Evolutionary conservation across 1,139 yeast species (phyloP).

Genomic region (Candida glucosophila): DNA sequence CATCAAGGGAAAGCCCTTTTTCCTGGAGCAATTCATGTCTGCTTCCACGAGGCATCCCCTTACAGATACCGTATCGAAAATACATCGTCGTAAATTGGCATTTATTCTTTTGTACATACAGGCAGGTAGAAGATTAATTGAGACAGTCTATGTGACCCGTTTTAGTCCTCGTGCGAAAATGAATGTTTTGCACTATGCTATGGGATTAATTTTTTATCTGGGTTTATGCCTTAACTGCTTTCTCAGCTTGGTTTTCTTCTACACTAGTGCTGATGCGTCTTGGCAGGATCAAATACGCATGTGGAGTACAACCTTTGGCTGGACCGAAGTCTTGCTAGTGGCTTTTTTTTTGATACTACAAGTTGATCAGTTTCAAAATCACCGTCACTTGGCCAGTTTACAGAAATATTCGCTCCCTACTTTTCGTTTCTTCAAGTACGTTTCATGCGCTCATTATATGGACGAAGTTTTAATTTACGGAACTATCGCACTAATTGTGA

Average conservation of each 20-base stretch:
- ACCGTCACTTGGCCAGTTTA: slow-evolving; percentile 49
- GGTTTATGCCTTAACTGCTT: slow-evolving; percentile 16
- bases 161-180: slow-evolving; percentile 47
- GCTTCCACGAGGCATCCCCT: too few species aligned
- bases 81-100: not conserved
- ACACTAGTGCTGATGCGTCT: slow-evolving; percentile 1
- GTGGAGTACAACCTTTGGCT: slow-evolving; percentile 1
- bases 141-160: slow-evolving; percentile 45
- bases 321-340: slow-evolving; percentile 11
- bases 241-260: slow-evolving; percentile 11
- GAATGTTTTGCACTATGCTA: slow-evolving; percentile 68
- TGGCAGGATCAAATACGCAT: not conserved
- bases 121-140: slow-evolving; percentile 54
- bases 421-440: slow-evolving; percentile 38
- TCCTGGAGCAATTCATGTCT: too few species aligned
- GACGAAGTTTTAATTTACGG: slow-evolving; percentile 65
- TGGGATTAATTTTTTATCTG: slow-evolving; percentile 62
- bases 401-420: slow-evolving; percentile 62
- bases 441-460: slow-evolving; percentile 74
- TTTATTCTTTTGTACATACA: slow-evolving; percentile 34
- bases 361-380: slow-evolving; percentile 50
- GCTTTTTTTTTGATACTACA: slow-evolving; percentile 35
- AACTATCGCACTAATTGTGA: slow-evolving; percentile 17
- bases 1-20: too few species aligned
- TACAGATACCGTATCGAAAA: too few species aligned